These are phyloP conservation scores for Tetracentron sinense DNA, from an alignment of 164 flowering plant species.

Conservation along the genomic window DNA sequence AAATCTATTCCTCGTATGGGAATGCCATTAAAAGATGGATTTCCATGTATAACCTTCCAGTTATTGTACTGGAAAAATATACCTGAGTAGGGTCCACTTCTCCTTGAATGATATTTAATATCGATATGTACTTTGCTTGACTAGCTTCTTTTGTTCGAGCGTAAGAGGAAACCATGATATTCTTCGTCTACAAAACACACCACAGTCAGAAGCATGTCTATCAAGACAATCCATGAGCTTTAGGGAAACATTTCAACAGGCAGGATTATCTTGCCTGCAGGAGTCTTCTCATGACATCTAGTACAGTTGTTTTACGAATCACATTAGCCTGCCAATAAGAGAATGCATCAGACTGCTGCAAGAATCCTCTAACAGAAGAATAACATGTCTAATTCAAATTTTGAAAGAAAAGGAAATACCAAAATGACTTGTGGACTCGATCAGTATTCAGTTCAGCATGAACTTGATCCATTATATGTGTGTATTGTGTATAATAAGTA, in stretches of 20 bases:
- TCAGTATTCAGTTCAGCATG: background rate
- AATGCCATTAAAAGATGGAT: background rate
- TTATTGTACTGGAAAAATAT: constrained; percentile 4
- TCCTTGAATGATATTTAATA: constrained; percentile 96
- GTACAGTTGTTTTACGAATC: constrained; percentile 97
- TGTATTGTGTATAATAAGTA: too few species aligned
- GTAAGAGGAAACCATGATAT: constrained; percentile 97
- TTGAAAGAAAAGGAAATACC: constrained; percentile 1
- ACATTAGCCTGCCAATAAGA: constrained; percentile 81
- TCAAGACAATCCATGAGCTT: background rate
- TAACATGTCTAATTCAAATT: background rate
- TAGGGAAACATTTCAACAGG: background rate
- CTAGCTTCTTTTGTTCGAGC: constrained; percentile 98
- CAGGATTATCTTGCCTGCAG: constrained; percentile 63
- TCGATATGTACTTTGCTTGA: constrained; percentile 97
- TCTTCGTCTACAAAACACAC: constrained; percentile 76
- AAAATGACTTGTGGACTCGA: background rate
- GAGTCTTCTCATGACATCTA: constrained; percentile 99
- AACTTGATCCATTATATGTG: background rate
- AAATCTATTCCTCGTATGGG: background rate
- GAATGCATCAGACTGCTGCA: constrained; percentile 12
- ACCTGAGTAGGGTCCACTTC: constrained; percentile 99
- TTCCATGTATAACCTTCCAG: background rate
- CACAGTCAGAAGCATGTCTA: constrained; percentile 24
- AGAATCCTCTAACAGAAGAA: background rate